A percentile compares a stretch with the other conserved stretches of the same genome.
Conservation (phyloP, 164 flowering plant genomes). For the Echeveria elegans region DNA sequence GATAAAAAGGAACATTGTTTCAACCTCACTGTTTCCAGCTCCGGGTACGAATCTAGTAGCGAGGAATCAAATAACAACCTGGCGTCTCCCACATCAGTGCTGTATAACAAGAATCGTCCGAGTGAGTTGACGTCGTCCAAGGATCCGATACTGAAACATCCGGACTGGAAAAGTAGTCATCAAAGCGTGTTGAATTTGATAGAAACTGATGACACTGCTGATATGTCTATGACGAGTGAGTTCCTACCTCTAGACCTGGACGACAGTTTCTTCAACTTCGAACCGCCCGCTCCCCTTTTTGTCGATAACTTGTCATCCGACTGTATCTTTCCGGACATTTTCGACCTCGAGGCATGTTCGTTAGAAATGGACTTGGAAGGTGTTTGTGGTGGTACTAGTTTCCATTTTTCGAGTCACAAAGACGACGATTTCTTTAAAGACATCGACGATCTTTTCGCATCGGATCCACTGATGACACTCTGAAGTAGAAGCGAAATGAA, state of each 20-base stretch:
- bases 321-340: too few species aligned
- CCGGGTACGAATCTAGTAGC: slow-evolving; percentile 33
- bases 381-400: neutral
- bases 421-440: slow-evolving; percentile 40
- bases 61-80: slow-evolving; percentile 22
- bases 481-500: slow-evolving; percentile 10
- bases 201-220: too few species aligned
- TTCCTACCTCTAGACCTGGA: slow-evolving; percentile 22
- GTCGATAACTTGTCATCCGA: too few species aligned
- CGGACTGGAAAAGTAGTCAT: slow-evolving; percentile 14
- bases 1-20: neutral
- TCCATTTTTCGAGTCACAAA: slow-evolving; percentile 13
- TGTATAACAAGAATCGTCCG: too few species aligned
- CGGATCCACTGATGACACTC: slow-evolving; percentile 26
- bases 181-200: slow-evolving; percentile 13
- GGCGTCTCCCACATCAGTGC: too few species aligned
- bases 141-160: slow-evolving; percentile 10
- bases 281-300: too few species aligned
- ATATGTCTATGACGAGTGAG: slow-evolving; percentile 17
- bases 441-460: slow-evolving; percentile 23
- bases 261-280: too few species aligned
- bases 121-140: neutral
- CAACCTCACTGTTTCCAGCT: slow-evolving; percentile 11
- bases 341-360: neutral
- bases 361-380: neutral